Evolutionary conservation across 495 filamentous ascomycete species (phyloP).

Genomic region (Penicillium roqueforti): DNA sequence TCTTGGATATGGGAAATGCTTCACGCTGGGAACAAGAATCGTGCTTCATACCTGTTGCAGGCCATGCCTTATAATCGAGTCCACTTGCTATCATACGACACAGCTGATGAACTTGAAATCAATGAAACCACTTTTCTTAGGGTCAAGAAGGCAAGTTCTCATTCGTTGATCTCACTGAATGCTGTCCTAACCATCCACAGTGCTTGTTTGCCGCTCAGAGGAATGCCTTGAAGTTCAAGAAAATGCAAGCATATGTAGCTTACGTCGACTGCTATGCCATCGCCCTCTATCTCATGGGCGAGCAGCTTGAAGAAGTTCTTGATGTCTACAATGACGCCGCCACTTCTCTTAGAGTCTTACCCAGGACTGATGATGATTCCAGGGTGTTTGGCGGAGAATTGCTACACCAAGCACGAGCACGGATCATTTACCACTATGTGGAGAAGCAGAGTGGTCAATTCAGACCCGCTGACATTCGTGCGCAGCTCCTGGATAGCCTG

Average conservation of each 20-base stretch:
- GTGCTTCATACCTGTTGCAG: conserved; percentile 47
- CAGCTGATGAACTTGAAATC: conserved; percentile 18
- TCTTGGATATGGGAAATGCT: conserved; percentile 72
- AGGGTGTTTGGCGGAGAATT: conserved; percentile 45
- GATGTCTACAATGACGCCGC: conserved; percentile 51
- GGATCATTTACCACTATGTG: conserved; percentile 66
- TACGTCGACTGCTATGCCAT: conserved; percentile 59
- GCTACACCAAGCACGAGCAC: conserved; percentile 61
- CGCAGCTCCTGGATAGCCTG: conserved; percentile 55
- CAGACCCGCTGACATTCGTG: conserved; percentile 59
- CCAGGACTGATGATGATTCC: conserved; percentile 27
- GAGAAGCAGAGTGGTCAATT: conserved; percentile 49
- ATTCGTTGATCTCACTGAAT: neutral
- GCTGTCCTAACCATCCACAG: conserved; percentile 29
- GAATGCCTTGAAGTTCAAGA: conserved; percentile 47
- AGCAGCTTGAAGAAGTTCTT: conserved; percentile 31
- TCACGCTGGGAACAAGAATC: conserved; percentile 37
- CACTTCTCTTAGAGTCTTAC: conserved; percentile 32
- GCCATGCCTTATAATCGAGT: conserved; percentile 33
- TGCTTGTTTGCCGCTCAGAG: conserved; percentile 54
- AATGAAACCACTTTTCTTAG: conserved; percentile 50
- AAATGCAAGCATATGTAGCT: conserved; percentile 42
- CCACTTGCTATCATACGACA: conserved; percentile 21
- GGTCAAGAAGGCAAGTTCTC: conserved; percentile 42
- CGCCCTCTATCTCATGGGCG: conserved; percentile 55